These are phyloP conservation scores for Stenogyne calaminthoides DNA, from an alignment of 305 asterid genomes.

Conservation along the genomic window DNA sequence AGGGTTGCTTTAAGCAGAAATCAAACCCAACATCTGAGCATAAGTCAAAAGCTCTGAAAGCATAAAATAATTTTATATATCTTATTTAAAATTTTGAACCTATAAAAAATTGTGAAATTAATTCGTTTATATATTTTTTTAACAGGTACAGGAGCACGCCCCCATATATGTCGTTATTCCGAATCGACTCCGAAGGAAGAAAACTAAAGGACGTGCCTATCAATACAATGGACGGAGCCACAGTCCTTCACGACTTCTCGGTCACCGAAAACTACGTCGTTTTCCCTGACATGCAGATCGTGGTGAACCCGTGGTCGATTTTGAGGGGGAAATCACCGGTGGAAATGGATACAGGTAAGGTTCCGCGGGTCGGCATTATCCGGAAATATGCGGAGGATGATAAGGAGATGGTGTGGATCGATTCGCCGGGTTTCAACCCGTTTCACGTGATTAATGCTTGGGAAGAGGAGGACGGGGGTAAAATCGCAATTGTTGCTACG, in stretches of 20 bases:
- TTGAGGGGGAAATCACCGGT: conserved; percentile 18
- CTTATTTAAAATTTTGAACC: no score
- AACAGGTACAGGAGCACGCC: no score
- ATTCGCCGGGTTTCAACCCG: conserved; percentile 17
- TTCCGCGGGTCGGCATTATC: conserved; percentile 29
- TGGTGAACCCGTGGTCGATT: conserved; percentile 5
- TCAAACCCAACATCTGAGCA: no score
- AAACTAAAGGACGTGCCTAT: conserved; percentile 45
- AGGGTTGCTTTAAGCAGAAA: no score
- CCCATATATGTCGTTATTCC: conserved; percentile 2
- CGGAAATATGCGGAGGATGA: conserved; percentile 27
- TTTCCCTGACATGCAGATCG: conserved; percentile 20
- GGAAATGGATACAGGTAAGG: not conserved
- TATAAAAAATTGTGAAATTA: no score
- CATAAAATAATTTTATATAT: no score
- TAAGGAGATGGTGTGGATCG: conserved; percentile 21
- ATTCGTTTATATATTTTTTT: no score
- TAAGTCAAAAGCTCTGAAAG: no score
- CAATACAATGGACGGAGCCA: conserved; percentile 16
- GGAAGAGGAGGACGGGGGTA: no score
- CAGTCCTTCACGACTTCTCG: conserved; percentile 18
- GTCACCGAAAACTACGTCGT: conserved; percentile 8
- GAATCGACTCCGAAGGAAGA: conserved; percentile 7
- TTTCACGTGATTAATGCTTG: no score
- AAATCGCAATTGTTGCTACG: no score